Base-by-base conservation (phyloP, 2,329 filamentous ascomycete genomes). In the Tolypocladium album region DNA sequence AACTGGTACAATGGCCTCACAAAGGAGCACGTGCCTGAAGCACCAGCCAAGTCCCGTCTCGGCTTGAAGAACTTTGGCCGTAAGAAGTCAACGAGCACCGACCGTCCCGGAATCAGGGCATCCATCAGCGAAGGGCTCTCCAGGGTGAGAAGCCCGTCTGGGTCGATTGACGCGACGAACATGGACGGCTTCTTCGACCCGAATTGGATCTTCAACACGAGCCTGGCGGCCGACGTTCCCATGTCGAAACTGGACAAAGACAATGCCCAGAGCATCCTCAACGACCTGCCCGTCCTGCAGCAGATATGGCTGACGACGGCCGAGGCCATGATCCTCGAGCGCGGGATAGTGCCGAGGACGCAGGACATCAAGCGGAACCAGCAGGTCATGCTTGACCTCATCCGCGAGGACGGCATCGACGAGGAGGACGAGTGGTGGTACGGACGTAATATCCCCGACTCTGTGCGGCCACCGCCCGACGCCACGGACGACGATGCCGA, bases 341-440 rank as follows among this genome's bases (percentile, higher is more conserved):
- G 84, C 40, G 78, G 77, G 39, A 82, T 88, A 58, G 84, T 88
- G 7, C 75, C 79, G 61, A 75, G 81, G 27, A 74, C 82, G 0
- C 75, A 81, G 61, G 82, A 87, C 62, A 88, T 88, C 64, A 85
- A 84, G 67, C 79, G 84, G 47, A 87, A 87, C 60, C 81, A 80
- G 15, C 79, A 84, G 63, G 80, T 87, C 31, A 79, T 88, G 72
- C 71, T 86, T 59, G 83, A 87, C 61, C 74, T 88, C n/a, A 87
- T 88, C 63, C 78, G 80, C 56, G 84, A 87, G 61, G 82, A 86
- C 59, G 82, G 81, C 22, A 71, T 80, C 24, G 79, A 79, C 24
- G 80, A 83, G 59, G 79, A 85, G 68, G 84, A 87, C 62, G 80
- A 86, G 64, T 87, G 84, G 82, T 79, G 80, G 75, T 85, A 85